phyloP scores from a whole-genome alignment of 139 green algal genomes.

The Yamagishiella unicocca region DNA sequence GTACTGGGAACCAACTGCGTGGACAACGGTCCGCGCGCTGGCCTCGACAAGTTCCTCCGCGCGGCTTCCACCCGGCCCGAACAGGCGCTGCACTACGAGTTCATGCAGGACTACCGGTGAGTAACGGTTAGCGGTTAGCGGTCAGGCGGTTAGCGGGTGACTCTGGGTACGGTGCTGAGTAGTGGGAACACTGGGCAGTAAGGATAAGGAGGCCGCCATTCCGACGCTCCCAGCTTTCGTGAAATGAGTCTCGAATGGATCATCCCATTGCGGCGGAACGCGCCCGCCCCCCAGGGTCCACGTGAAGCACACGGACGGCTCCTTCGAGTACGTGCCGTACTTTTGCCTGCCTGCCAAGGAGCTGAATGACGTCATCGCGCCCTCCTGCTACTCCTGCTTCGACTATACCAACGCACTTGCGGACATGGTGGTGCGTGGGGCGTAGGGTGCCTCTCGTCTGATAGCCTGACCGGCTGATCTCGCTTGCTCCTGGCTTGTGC shows the following conservation, averaged over 20 bases:
- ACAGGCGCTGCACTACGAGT: conserved; percentile 95
- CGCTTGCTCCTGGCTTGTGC: not conserved
- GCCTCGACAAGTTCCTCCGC: conserved; percentile 90
- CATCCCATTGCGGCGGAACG: too few species aligned
- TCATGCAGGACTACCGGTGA: conserved; percentile 91
- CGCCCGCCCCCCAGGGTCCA: conserved; percentile 25
- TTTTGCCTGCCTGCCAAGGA: conserved; percentile 97
- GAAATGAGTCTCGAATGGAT: too few species aligned
- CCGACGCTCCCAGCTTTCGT: too few species aligned
- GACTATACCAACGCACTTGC: conserved; percentile 97
- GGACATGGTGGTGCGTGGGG: conserved; percentile 83
- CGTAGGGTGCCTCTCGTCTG: not conserved
- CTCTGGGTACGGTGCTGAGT: too few species aligned
- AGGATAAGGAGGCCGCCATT: too few species aligned
- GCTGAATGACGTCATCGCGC: conserved; percentile 95
- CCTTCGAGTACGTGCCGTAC: conserved; percentile 95
- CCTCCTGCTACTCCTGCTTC: conserved; percentile 89
- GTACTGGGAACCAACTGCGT: conserved; percentile 95
- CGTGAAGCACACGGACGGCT: conserved; percentile 76
- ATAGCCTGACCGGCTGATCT: not conserved
- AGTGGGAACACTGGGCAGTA: too few species aligned
- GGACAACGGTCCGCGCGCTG: conserved; percentile 89
- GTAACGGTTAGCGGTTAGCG: not conserved
- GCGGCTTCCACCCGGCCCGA: conserved; percentile 79
- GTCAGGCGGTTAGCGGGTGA: too few species aligned